phyloP scores from a whole-genome alignment of 176 grass and related monocot genomes.

The Ensete glaucum region DNA sequence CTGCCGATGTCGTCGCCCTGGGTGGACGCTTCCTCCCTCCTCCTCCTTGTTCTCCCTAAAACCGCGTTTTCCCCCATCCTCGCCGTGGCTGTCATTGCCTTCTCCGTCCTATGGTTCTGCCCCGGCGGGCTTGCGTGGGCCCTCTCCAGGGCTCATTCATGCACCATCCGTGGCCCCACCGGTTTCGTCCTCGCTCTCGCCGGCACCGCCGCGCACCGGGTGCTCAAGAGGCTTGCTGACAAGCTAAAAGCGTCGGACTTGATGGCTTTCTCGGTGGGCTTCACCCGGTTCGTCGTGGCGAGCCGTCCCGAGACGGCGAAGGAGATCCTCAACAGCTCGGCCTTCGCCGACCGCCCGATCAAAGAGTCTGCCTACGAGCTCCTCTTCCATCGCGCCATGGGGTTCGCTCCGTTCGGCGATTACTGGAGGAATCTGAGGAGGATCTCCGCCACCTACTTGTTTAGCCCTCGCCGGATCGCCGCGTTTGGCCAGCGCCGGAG shows the following conservation, averaged over 20 bases:
- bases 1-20: neutral
- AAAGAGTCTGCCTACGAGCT: constrained; percentile 14
- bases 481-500: neutral
- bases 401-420: constrained; percentile 8
- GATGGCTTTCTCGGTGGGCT: constrained; percentile 21
- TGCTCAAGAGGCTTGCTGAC: neutral
- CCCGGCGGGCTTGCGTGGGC: constrained; percentile 8
- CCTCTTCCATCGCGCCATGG: constrained; percentile 14
- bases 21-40: neutral
- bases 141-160: neutral
- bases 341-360: constrained; percentile 11
- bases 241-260: neutral
- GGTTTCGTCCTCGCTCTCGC: neutral
- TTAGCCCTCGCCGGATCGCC: constrained; percentile 3
- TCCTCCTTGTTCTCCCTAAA: neutral
- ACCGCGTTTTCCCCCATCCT: constrained; percentile 1
- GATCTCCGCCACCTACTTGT: constrained; percentile 4
- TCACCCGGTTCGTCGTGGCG: constrained; percentile 26
- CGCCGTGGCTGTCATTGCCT: neutral
- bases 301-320: constrained; percentile 25
- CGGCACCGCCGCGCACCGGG: neutral
- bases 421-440: constrained; percentile 11
- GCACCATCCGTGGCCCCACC: neutral
- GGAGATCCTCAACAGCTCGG: constrained; percentile 15
- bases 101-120: constrained; percentile 1